phyloP scores from a whole-genome alignment of 202 grass and related monocot species.

The Setaria viridis region DNA sequence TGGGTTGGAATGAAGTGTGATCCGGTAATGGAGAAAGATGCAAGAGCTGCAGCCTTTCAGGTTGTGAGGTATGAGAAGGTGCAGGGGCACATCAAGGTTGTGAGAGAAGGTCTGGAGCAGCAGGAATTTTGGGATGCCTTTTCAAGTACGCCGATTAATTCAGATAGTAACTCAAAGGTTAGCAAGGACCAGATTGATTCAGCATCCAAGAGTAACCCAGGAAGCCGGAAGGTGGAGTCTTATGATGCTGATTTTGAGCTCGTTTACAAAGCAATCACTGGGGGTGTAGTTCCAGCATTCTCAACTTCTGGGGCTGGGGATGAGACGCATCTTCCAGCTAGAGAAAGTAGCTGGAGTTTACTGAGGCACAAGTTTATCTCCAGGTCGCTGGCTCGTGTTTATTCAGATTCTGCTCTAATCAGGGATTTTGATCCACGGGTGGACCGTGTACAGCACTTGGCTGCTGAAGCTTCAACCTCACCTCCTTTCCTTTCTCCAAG shows the following conservation, averaged over 20 bases:
- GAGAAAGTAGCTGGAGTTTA: constrained; percentile 89
- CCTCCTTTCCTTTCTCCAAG: constrained; percentile 91
- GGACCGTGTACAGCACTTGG: constrained; percentile 50
- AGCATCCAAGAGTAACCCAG: constrained; percentile 51
- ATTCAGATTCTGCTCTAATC: constrained; percentile 73
- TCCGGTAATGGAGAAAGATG: constrained; percentile 89
- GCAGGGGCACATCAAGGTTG: constrained; percentile 69
- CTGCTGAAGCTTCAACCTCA: constrained; percentile 62
- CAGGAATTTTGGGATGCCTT: constrained; percentile 93
- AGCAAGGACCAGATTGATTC: constrained; percentile 68
- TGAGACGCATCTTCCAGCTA: constrained; percentile 90
- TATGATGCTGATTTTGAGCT: constrained; percentile 93
- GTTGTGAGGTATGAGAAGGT: constrained; percentile 98
- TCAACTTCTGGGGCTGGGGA: constrained; percentile 63
- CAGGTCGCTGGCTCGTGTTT: constrained; percentile 53
- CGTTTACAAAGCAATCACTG: constrained; percentile 79
- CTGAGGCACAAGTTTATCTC: constrained; percentile 79
- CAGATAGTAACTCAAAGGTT: constrained; percentile 57
- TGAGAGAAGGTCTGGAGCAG: constrained; percentile 77
- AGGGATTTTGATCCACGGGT: constrained; percentile 60
- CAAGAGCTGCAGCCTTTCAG: constrained; percentile 83
- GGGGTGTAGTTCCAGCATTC: constrained; percentile 90
- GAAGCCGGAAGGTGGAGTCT: constrained; percentile 70
- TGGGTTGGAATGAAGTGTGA: constrained; percentile 85
- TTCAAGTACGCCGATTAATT: constrained; percentile 55